These are phyloP conservation scores for Alternaria sp. DNA, from an alignment of 2,329 filamentous ascomycete species.

Conservation along the genomic window DNA sequence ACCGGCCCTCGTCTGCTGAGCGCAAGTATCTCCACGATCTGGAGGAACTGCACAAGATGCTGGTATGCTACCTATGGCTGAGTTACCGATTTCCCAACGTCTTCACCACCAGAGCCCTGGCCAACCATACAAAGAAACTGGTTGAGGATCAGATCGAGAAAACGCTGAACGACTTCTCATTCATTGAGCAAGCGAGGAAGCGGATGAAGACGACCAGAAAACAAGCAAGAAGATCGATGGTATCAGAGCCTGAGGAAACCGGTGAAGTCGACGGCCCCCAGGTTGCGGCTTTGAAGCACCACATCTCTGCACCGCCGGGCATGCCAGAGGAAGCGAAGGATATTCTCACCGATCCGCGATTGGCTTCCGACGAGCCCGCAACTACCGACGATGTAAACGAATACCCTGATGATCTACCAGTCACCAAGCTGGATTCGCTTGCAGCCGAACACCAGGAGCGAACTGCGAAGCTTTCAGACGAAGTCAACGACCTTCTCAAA, in stretches of 20 bases:
- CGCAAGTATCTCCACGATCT: slow-evolving; percentile 69
- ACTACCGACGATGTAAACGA: slow-evolving; percentile 19
- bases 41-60: slow-evolving; percentile 78
- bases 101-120: slow-evolving; percentile 76
- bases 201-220: slow-evolving; percentile 9
- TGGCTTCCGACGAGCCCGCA: slow-evolving; percentile 8
- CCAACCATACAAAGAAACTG: slow-evolving; percentile 77
- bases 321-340: slow-evolving; percentile 19
- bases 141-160: slow-evolving; percentile 78
- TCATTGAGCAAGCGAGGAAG: slow-evolving; percentile 26
- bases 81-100: slow-evolving; percentile 86
- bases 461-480: not conserved
- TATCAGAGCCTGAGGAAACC: not conserved
- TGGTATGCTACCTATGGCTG: slow-evolving; percentile 91
- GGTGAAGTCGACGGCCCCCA: not conserved
- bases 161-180: slow-evolving; percentile 64
- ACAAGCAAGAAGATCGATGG: slow-evolving; percentile 10
- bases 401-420: slow-evolving; percentile 23
- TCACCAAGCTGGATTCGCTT: not conserved
- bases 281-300: not conserved
- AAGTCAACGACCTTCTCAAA: slow-evolving; percentile 4
- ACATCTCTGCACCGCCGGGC: slow-evolving; percentile 8
- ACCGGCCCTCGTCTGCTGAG: slow-evolving; percentile 56
- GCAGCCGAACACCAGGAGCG: not conserved
- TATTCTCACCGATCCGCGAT: slow-evolving; percentile 20